These are phyloP conservation scores for Polychytrium aggregatum DNA, from an alignment of 192 early-diverging fungal genomes.

Conservation along the genomic window DNA sequence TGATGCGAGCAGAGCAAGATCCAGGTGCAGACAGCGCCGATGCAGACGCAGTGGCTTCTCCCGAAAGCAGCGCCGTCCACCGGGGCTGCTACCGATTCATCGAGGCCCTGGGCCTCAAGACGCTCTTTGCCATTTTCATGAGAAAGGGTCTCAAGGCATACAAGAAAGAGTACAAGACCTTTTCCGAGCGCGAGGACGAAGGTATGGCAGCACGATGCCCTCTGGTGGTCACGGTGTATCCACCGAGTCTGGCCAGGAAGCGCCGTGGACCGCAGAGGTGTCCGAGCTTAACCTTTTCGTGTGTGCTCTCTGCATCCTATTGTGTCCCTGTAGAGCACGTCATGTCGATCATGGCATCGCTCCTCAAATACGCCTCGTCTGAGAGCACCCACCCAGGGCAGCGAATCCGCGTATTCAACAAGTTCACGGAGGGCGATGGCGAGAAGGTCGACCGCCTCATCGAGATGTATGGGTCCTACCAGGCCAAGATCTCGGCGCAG, in stretches of 20 bases:
- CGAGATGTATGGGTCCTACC: constrained; percentile 11
- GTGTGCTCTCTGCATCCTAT: neutral
- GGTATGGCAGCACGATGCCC: no score
- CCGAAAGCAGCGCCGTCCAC: constrained; percentile 20
- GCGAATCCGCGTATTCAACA: constrained; percentile 63
- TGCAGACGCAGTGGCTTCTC: no score
- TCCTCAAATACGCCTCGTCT: constrained; percentile 69
- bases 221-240: no score
- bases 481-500: constrained; percentile 23
- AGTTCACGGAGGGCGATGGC: constrained; percentile 72
- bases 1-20: constrained; percentile 8
- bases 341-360: constrained; percentile 67
- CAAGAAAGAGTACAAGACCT: constrained; percentile 65
- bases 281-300: neutral
- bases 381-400: constrained; percentile 39
- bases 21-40: no score
- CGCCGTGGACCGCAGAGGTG: neutral
- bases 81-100: constrained; percentile 63
- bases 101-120: constrained; percentile 68
- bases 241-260: neutral
- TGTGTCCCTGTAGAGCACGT: constrained; percentile 57
- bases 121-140: constrained; percentile 81
- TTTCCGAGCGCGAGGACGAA: constrained; percentile 72
- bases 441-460: constrained; percentile 58
- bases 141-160: constrained; percentile 65